Evolutionary conservation across 2,329 filamentous ascomycete genomes (phyloP).

Genomic region (Aureobasidium sp.): DNA sequence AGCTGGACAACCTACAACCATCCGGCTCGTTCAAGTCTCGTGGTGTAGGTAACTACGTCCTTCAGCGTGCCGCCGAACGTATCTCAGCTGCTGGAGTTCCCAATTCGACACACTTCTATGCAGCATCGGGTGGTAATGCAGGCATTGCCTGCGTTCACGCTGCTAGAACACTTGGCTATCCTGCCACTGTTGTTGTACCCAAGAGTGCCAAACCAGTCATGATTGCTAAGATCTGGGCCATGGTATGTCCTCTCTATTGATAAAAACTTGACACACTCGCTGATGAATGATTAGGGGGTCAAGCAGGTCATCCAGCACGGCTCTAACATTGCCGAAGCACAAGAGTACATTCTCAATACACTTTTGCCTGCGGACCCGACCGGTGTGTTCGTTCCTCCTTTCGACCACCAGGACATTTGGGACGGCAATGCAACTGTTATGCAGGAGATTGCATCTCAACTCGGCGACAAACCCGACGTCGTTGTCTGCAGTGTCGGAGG

Average conservation of each 20-base stretch:
- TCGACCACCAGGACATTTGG: conserved; percentile 63
- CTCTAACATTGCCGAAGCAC: conserved; percentile 60
- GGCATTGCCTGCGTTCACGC: conserved; percentile 74
- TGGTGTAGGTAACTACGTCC: conserved; percentile 65
- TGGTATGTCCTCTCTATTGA: conserved; percentile 25
- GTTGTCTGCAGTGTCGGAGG: conserved; percentile 74
- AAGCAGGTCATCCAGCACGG: conserved; percentile 64
- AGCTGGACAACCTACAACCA: conserved; percentile 77
- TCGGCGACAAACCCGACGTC: conserved; percentile 50
- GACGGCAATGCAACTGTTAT: conserved; percentile 55
- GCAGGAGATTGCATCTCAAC: conserved; percentile 40
- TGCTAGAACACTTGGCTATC: conserved; percentile 53
- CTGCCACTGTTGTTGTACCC: conserved; percentile 70
- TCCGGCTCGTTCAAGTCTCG: conserved; percentile 73
- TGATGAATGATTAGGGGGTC: conserved; percentile 37
- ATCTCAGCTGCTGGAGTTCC: conserved; percentile 32
- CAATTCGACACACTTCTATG: conserved; percentile 61
- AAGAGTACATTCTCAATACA: conserved; percentile 49
- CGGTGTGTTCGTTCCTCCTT: conserved; percentile 60
- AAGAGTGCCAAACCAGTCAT: conserved; percentile 57
- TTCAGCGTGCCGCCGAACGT: conserved; percentile 30
- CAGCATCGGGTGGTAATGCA: conserved; percentile 73
- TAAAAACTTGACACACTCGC: not conserved
- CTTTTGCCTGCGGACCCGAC: conserved; percentile 15
- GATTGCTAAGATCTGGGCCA: conserved; percentile 61